A percentile compares a stretch with the other conserved stretches of the same genome.
phyloP scores from a whole-genome alignment of 805 yeast species.

The Candida ovalis region DNA sequence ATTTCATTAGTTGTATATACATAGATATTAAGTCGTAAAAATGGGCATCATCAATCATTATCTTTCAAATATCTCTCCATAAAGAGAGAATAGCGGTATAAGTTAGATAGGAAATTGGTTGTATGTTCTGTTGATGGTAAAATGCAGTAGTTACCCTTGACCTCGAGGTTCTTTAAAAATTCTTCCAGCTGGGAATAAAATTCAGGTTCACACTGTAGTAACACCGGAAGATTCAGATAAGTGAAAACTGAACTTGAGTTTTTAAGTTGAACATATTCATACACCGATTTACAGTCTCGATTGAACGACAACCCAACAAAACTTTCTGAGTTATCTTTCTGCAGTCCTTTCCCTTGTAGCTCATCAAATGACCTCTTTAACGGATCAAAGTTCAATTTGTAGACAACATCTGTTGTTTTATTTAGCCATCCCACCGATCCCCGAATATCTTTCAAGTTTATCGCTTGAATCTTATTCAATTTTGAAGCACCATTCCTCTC shows the following conservation, averaged over 20 bases:
- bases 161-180: background rate
- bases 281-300: constrained; percentile 4
- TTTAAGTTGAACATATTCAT: background rate
- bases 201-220: background rate
- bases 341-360: background rate
- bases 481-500: background rate
- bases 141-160: background rate
- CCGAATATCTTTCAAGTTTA: background rate
- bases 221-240: background rate
- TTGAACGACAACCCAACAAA: background rate
- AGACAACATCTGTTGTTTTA: background rate
- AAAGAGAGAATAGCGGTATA: background rate
- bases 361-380: background rate
- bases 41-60: background rate
- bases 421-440: background rate
- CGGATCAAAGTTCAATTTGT: background rate
- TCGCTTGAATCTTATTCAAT: background rate
- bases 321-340: background rate
- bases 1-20: background rate
- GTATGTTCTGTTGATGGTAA: background rate
- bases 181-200: background rate
- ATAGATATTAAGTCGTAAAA: background rate
- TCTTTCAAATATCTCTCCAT: background rate
- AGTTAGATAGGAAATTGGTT: background rate
- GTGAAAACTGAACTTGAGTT: background rate